phyloP scores from a whole-genome alignment of 2,329 filamentous ascomycete species.

The Sclerotinia nivalis region DNA sequence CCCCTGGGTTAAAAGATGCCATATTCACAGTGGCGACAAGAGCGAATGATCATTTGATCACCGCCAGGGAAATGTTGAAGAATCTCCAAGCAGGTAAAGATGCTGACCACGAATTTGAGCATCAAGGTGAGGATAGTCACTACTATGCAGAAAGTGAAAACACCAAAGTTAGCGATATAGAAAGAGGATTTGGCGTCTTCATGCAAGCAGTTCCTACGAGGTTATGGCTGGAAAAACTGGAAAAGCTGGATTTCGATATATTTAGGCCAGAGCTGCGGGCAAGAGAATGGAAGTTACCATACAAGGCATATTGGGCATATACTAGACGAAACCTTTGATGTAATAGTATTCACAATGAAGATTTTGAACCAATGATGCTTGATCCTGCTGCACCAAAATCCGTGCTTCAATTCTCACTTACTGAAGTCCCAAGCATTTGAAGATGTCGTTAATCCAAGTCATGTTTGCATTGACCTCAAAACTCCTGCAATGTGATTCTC shows the following conservation, averaged over 20 bases:
- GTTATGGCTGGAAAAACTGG: conserved; percentile 75
- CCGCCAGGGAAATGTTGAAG: conserved; percentile 85
- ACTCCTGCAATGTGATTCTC: background rate
- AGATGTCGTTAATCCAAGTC: background rate
- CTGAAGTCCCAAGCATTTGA: background rate
- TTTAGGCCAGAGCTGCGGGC: conserved; percentile 63
- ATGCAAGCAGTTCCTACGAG: conserved; percentile 77
- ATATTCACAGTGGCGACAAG: conserved; percentile 90
- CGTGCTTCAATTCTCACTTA: background rate
- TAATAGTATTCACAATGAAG: conserved; percentile 4
- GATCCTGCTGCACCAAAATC: background rate
- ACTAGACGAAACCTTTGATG: conserved; percentile 50
- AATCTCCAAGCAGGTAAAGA: conserved; percentile 72
- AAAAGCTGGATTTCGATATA: conserved; percentile 83
- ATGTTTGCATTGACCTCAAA: conserved; percentile 5
- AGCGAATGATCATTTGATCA: conserved; percentile 94
- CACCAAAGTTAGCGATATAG: conserved; percentile 52
- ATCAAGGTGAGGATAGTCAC: conserved; percentile 73
- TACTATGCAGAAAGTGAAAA: conserved; percentile 47
- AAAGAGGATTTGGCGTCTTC: conserved; percentile 74
- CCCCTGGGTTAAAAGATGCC: conserved; percentile 80
- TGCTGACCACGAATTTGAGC: conserved; percentile 85
- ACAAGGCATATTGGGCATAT: conserved; percentile 66
- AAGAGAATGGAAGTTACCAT: conserved; percentile 82
- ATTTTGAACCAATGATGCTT: background rate